These are phyloP conservation scores for Cercis canadensis DNA, from an alignment of 306 rosid genomes.

Conservation along the genomic window DNA sequence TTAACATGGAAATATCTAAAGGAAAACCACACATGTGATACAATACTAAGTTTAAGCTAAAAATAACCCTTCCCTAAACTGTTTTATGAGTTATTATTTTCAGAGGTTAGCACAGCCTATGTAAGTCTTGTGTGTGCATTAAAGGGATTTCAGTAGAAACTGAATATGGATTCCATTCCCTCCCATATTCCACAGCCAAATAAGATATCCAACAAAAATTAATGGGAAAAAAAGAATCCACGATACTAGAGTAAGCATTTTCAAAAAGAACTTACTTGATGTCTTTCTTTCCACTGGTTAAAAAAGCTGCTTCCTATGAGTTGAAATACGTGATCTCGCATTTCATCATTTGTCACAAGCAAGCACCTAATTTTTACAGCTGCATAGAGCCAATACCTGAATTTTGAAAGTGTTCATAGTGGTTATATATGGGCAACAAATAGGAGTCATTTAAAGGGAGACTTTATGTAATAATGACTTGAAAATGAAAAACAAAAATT, in stretches of 20 bases:
- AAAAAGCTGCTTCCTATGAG: constrained; percentile 82
- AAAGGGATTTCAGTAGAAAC: too few species aligned
- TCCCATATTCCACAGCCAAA: too few species aligned
- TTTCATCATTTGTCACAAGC: constrained; percentile 92
- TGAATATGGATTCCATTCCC: too few species aligned
- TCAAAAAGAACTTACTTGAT: constrained; percentile 57
- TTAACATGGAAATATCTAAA: not conserved
- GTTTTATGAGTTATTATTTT: too few species aligned
- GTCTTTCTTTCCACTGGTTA: constrained; percentile 91
- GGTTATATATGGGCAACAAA: constrained; percentile 5
- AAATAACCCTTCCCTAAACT: not conserved
- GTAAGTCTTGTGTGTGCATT: too few species aligned
- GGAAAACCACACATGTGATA: not conserved
- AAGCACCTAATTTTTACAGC: constrained; percentile 82
- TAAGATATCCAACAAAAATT: too few species aligned
- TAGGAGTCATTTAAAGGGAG: constrained; percentile 1
- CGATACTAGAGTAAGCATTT: too few species aligned
- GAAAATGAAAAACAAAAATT: constrained; percentile 34
- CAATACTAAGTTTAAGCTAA: not conserved
- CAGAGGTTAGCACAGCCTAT: too few species aligned
- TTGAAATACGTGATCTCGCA: constrained; percentile 95
- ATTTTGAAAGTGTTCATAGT: constrained; percentile 25
- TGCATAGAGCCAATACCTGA: constrained; percentile 92
- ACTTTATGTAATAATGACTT: constrained; percentile 1
- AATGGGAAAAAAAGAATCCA: too few species aligned